These are phyloP conservation scores for Ochromonas danica DNA, from an alignment of 108 stramenopile species.

Conservation along the genomic window DNA sequence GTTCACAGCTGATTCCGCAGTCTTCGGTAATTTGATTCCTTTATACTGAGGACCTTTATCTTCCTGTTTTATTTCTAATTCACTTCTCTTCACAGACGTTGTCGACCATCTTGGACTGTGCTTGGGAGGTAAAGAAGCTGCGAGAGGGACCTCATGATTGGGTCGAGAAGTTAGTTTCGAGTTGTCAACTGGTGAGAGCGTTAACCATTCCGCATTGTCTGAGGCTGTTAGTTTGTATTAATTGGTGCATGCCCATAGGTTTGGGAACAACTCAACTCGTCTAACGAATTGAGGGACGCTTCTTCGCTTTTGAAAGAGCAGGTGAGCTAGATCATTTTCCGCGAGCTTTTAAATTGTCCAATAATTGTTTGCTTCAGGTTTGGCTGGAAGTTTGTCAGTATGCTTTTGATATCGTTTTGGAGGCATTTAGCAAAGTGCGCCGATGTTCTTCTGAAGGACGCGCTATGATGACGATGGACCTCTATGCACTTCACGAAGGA, in stretches of 20 bases:
- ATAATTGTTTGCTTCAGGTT: too few relatives aligned
- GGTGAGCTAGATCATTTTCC: too few relatives aligned
- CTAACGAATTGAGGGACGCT: constrained; percentile 28
- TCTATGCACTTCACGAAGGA: constrained; percentile 69
- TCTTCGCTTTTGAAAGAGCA: constrained; percentile 22
- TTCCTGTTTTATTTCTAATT: too few relatives aligned
- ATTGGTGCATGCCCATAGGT: too few relatives aligned
- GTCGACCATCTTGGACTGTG: neutral
- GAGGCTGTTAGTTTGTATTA: too few relatives aligned
- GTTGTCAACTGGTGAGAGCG: neutral
- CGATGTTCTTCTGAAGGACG: constrained; percentile 84
- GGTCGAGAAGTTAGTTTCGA: constrained; percentile 60
- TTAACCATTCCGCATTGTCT: too few relatives aligned
- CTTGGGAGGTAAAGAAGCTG: constrained; percentile 68
- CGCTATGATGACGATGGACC: constrained; percentile 88
- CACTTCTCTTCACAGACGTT: constrained; percentile 5
- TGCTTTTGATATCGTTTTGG: constrained; percentile 55
- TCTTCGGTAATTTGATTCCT: too few relatives aligned
- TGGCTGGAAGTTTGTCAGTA: constrained; percentile 27
- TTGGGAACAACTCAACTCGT: constrained; percentile 42
- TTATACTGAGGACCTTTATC: too few relatives aligned
- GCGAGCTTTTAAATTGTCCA: too few relatives aligned
- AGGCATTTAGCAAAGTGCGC: constrained; percentile 74
- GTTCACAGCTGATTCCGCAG: too few relatives aligned
- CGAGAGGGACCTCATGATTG: constrained; percentile 71